Conservation (phyloP, 495 filamentous ascomycete genomes). For the Podospora tetraspora region DNA sequence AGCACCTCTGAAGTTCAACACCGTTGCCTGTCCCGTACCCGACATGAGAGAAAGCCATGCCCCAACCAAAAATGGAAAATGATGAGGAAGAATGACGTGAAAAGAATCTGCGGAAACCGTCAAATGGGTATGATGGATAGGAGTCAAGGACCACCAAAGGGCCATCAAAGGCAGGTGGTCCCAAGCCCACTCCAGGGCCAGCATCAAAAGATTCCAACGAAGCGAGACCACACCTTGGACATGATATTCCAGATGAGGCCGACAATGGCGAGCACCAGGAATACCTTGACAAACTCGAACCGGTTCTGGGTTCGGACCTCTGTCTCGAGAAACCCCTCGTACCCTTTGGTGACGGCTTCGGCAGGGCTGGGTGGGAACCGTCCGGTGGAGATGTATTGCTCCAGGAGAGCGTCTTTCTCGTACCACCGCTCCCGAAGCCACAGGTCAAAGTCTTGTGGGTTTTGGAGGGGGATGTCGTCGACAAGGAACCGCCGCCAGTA, state of each 20-base stretch:
- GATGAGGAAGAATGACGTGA: not conserved
- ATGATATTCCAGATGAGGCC: slow-evolving; percentile 33
- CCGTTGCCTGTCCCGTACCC: not conserved
- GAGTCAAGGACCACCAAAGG: not conserved
- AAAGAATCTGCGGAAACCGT: not conserved
- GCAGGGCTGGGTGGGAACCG: slow-evolving; percentile 53
- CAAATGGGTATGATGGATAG: not conserved
- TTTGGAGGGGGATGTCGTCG: slow-evolving; percentile 60
- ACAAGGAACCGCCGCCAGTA: slow-evolving; percentile 72
- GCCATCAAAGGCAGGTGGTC: not conserved
- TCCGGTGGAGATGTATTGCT: slow-evolving; percentile 62
- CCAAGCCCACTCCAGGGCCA: not conserved
- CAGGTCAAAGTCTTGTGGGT: slow-evolving; percentile 57
- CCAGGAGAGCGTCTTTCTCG: slow-evolving; percentile 74
- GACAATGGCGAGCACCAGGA: slow-evolving; percentile 36
- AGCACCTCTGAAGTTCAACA: not conserved
- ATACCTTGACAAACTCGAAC: slow-evolving; percentile 50
- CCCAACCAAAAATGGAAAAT: not conserved
- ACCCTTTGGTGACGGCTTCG: slow-evolving; percentile 28
- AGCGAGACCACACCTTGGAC: slow-evolving; percentile 23
- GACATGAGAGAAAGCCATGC: not conserved
- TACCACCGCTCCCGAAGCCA: slow-evolving; percentile 73
- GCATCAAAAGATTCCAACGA: not conserved
- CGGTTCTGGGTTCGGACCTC: slow-evolving; percentile 41
- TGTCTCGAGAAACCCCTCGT: slow-evolving; percentile 41